These are phyloP conservation scores for Breviolum minutum DNA, from an alignment of 73 alveolate genomes.

Conservation along the genomic window DNA sequence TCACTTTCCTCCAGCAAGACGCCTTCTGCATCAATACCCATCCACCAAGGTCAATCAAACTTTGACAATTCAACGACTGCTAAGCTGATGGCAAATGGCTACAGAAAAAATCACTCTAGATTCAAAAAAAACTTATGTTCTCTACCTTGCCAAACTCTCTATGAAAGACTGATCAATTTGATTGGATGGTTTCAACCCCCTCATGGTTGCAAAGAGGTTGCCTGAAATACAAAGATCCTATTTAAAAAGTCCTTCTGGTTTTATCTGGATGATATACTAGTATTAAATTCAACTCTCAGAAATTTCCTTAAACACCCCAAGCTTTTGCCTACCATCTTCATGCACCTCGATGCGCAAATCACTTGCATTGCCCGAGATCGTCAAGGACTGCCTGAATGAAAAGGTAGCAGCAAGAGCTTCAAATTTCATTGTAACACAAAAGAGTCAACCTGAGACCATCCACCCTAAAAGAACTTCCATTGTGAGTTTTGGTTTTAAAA, in stretches of 20 bases:
- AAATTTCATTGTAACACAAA: no score
- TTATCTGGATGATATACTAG: neutral
- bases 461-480: neutral
- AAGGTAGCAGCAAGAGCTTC: neutral
- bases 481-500: neutral
- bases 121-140: neutral
- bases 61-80: no score
- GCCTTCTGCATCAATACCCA: slow-evolving; percentile 75
- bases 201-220: no score
- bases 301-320: neutral
- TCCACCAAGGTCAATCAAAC: neutral
- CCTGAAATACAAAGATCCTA: no score
- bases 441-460: neutral
- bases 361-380: slow-evolving; percentile 58
- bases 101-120: neutral
- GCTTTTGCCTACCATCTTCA: neutral
- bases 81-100: no score
- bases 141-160: no score
- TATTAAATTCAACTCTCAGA: no score
- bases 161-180: neutral
- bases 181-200: neutral
- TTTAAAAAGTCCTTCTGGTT: neutral
- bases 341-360: slow-evolving; percentile 73
- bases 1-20: neutral
- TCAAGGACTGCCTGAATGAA: slow-evolving; percentile 41